phyloP scores from a whole-genome alignment of 208 protist genomes.

The Strigomonas culicis region DNA sequence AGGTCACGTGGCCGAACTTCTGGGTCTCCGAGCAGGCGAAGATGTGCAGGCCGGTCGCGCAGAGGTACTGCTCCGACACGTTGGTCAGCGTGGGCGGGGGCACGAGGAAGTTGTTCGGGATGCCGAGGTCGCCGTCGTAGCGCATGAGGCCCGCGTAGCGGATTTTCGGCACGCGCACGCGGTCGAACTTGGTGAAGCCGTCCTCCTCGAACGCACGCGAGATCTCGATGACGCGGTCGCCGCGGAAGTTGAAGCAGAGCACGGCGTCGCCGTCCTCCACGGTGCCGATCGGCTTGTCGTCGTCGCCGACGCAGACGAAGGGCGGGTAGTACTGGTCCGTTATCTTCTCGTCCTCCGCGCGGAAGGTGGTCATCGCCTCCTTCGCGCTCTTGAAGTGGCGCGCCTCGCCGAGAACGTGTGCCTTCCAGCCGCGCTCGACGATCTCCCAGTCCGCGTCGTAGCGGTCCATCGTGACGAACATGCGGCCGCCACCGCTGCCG shows the following conservation, averaged over 20 bases:
- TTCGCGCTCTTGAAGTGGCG: constrained; percentile 75
- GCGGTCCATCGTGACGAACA: constrained; percentile 96
- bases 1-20: constrained; percentile 97
- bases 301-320: constrained; percentile 78
- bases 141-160: constrained; percentile 94
- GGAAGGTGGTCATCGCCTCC: constrained; percentile 89
- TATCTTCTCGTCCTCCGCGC: constrained; percentile 72
- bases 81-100: constrained; percentile 84
- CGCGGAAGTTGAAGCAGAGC: constrained; percentile 94
- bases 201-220: constrained; percentile 92
- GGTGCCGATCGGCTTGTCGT: constrained; percentile 78
- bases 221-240: constrained; percentile 94
- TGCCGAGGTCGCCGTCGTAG: constrained; percentile 94
- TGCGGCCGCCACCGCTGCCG: constrained; percentile 92
- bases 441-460: constrained; percentile 96
- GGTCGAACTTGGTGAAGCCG: constrained; percentile 91
- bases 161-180: constrained; percentile 88
- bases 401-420: constrained; percentile 92
- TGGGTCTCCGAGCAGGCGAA: constrained; percentile 95
- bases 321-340: constrained; percentile 94
- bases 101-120: constrained; percentile 94
- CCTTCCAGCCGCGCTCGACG: constrained; percentile 92
- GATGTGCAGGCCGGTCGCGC: constrained; percentile 73
- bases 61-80: constrained; percentile 91
- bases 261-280: constrained; percentile 94